phyloP scores from a whole-genome alignment of 1,139 yeast species.

The Yamadazyma pseudoaaseri region DNA sequence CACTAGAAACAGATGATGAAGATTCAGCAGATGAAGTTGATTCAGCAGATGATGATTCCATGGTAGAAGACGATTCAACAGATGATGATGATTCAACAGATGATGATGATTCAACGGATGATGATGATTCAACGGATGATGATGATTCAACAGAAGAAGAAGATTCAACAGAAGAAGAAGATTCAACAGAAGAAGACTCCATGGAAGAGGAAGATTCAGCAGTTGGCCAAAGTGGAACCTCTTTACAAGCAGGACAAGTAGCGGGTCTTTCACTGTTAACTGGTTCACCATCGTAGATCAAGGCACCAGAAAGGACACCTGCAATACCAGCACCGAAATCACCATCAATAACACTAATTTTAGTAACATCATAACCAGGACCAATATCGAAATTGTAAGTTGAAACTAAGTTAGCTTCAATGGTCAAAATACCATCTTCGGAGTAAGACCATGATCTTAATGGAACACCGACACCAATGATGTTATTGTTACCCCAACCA shows the following conservation, averaged over 20 bases:
- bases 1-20: slow-evolving; percentile 3
- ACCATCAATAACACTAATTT: slow-evolving; percentile 12
- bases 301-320: slow-evolving; percentile 12
- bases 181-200: slow-evolving; percentile 7
- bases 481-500: slow-evolving; percentile 29
- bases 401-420: slow-evolving; percentile 7
- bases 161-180: slow-evolving; percentile 7
- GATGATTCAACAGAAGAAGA: slow-evolving; percentile 3
- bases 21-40: slow-evolving; percentile 5
- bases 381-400: slow-evolving; percentile 15
- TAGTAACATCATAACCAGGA: slow-evolving; percentile 13
- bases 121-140: slow-evolving; percentile 5
- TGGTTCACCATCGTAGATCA: slow-evolving; percentile 10
- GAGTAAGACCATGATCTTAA: slow-evolving; percentile 12
- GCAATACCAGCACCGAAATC: slow-evolving; percentile 14
- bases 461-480: slow-evolving; percentile 20
- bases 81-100: too few relatives aligned
- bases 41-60: too few relatives aligned
- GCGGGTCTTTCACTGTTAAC: slow-evolving; percentile 11
- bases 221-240: too few relatives aligned
- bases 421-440: slow-evolving; percentile 14
- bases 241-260: too few relatives aligned
- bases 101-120: slow-evolving; percentile 5
- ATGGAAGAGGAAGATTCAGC: too few relatives aligned
- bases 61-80: too few relatives aligned